These are phyloP conservation scores for Mycena sp. DNA, from an alignment of 1,284 basidiomycete genomes.

Conservation along the genomic window DNA sequence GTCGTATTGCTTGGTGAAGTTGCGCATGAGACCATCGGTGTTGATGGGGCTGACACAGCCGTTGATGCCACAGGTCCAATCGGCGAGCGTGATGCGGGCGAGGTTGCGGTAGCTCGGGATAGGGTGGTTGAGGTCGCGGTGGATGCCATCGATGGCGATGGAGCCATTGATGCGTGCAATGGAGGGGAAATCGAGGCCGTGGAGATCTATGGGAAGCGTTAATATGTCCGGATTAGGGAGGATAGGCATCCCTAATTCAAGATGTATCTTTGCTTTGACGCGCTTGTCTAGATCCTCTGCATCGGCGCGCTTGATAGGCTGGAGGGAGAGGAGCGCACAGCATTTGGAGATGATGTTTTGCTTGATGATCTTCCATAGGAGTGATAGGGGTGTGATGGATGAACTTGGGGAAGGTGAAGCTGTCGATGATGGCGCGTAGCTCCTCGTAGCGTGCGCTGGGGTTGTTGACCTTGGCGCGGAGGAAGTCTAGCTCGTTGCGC, in stretches of 20 bases:
- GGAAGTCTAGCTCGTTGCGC: too few relatives aligned
- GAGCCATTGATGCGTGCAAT: slow-evolving; percentile 38
- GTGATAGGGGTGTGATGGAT: slow-evolving; percentile 31
- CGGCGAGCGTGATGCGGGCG: slow-evolving; percentile 42
- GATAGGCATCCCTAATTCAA: slow-evolving; percentile 36
- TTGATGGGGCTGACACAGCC: slow-evolving; percentile 36
- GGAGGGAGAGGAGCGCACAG: slow-evolving; percentile 39
- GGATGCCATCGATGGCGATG: slow-evolving; percentile 34
- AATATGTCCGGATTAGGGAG: slow-evolving; percentile 24
- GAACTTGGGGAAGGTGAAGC: slow-evolving; percentile 38
- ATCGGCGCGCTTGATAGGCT: slow-evolving; percentile 39
- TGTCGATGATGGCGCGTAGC: slow-evolving; percentile 32
- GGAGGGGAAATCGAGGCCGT: slow-evolving; percentile 41
- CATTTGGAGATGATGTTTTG: slow-evolving; percentile 38
- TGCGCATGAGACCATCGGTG: slow-evolving; percentile 14
- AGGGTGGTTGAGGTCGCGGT: slow-evolving; percentile 40
- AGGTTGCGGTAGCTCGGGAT: slow-evolving; percentile 35
- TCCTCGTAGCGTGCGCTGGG: slow-evolving; percentile 26
- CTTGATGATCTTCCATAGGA: too few relatives aligned
- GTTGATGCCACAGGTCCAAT: slow-evolving; percentile 43
- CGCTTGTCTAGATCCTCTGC: slow-evolving; percentile 33
- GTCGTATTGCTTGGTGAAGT: not conserved
- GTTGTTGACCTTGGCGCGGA: slow-evolving; percentile 33
- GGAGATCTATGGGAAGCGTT: slow-evolving; percentile 34
- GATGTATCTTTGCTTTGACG: slow-evolving; percentile 33